Evolutionary conservation across 2,329 filamentous ascomycete species (phyloP).

Genomic region (Fusarium tjaetaba): DNA sequence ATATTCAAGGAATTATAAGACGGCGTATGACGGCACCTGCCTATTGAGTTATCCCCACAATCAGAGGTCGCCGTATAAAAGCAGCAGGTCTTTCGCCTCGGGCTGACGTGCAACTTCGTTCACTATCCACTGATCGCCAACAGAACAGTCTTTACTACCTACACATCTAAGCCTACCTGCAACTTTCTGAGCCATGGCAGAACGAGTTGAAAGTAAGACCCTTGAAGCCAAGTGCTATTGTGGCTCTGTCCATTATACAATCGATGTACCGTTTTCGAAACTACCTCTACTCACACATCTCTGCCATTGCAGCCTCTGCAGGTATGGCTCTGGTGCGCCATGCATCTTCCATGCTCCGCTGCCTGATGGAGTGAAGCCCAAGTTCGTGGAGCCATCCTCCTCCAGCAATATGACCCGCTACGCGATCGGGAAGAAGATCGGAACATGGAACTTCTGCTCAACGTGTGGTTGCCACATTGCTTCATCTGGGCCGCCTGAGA

Average conservation of each 20-base stretch:
- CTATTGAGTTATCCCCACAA: neutral
- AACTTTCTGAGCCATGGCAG: slow-evolving; percentile 28
- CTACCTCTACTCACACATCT: slow-evolving; percentile 56
- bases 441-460: slow-evolving; percentile 56
- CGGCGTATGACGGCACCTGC: neutral
- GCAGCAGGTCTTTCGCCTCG: neutral
- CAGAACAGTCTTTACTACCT: neutral
- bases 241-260: slow-evolving; percentile 53
- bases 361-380: slow-evolving; percentile 47
- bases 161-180: neutral
- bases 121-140: neutral
- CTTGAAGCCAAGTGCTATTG: slow-evolving; percentile 59
- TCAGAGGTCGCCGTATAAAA: slow-evolving; percentile 3
- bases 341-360: slow-evolving; percentile 55
- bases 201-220: slow-evolving; percentile 42
- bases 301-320: slow-evolving; percentile 59
- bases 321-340: slow-evolving; percentile 54
- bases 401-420: slow-evolving; percentile 52
- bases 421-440: slow-evolving; percentile 41
- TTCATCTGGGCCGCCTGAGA: slow-evolving; percentile 44
- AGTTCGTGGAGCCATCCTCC: slow-evolving; percentile 54
- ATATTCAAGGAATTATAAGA: neutral
- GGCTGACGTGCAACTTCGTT: neutral
- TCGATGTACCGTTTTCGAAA: slow-evolving; percentile 50
- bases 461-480: slow-evolving; percentile 59